Conservation (phyloP, 768 basidiomycete species). For the Mycena metata region DNA sequence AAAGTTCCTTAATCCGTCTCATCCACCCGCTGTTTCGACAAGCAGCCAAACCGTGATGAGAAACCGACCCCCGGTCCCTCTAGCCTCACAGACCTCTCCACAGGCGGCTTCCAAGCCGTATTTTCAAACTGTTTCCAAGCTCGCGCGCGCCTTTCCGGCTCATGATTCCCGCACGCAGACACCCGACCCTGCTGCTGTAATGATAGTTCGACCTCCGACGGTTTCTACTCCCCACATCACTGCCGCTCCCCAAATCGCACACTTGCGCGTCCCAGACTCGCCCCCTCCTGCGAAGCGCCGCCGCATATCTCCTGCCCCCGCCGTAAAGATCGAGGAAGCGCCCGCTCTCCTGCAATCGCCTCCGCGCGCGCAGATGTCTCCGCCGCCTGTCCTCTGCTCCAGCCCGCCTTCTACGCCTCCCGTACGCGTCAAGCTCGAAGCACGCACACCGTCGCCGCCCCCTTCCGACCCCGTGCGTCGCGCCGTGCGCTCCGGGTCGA, state of each 20-base stretch:
- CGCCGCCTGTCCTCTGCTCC: neutral
- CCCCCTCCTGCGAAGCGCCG: constrained; percentile 26
- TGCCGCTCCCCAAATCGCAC: neutral
- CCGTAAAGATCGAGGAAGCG: constrained; percentile 19
- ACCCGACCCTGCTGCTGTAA: neutral
- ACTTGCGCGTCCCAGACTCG: constrained; percentile 8
- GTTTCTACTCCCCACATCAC: neutral
- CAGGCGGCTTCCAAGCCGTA: too few relatives aligned
- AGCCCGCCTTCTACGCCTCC: constrained; percentile 9
- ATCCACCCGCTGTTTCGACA: too few relatives aligned
- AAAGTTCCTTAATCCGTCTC: too few relatives aligned
- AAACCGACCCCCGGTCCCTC: too few relatives aligned
- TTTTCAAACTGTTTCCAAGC: neutral
- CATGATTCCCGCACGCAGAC: neutral
- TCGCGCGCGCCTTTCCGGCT: neutral
- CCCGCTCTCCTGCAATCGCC: neutral
- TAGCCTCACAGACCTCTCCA: too few relatives aligned
- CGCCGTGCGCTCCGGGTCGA: constrained; percentile 32
- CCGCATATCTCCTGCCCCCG: constrained; percentile 4
- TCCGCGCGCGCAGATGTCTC: neutral
- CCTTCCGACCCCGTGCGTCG: constrained; percentile 22
- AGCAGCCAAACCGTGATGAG: too few relatives aligned
- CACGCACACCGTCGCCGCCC: constrained; percentile 22
- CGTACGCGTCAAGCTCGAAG: constrained; percentile 22
- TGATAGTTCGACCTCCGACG: neutral